Evolutionary conservation across 202 grass and related monocot genomes (phyloP).

Genomic region (Carex arenaria): DNA sequence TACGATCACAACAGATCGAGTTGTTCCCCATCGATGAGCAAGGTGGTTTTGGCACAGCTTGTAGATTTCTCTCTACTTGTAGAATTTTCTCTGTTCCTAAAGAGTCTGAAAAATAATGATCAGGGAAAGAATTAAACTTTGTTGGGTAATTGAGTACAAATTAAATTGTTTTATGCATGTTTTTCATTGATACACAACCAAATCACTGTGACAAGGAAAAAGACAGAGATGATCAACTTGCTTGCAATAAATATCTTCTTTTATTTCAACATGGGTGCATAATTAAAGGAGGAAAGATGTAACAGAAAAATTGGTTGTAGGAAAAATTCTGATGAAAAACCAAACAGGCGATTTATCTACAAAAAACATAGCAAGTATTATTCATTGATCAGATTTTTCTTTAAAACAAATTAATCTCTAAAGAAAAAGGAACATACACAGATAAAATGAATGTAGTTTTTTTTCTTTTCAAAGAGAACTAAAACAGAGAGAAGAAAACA

Average conservation of each 20-base stretch:
- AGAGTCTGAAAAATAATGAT: slow-evolving; percentile 14
- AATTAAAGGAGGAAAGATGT: not conserved
- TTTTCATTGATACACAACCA: not conserved
- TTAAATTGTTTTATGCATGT: not conserved
- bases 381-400: not conserved
- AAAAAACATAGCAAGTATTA: not conserved
- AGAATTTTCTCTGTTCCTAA: slow-evolving; percentile 25
- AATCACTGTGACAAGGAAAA: not conserved
- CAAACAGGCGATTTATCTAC: not conserved
- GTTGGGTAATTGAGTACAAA: not conserved
- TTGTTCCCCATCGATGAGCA: slow-evolving; percentile 27
- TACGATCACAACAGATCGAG: slow-evolving; percentile 64
- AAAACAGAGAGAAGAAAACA: not conserved
- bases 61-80: slow-evolving; percentile 11
- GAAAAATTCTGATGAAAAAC: not conserved
- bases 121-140: not conserved
- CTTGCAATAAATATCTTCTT: not conserved
- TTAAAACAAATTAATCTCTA: not conserved
- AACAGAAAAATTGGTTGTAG: not conserved
- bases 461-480: not conserved
- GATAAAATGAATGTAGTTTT: too few relatives aligned
- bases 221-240: not conserved
- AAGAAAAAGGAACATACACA: too few relatives aligned
- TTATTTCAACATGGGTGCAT: not conserved
- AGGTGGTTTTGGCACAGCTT: not conserved